Evolutionary conservation across 352 stramenopile species (phyloP).

Genomic region (Globisporangium sylvaticum): DNA sequence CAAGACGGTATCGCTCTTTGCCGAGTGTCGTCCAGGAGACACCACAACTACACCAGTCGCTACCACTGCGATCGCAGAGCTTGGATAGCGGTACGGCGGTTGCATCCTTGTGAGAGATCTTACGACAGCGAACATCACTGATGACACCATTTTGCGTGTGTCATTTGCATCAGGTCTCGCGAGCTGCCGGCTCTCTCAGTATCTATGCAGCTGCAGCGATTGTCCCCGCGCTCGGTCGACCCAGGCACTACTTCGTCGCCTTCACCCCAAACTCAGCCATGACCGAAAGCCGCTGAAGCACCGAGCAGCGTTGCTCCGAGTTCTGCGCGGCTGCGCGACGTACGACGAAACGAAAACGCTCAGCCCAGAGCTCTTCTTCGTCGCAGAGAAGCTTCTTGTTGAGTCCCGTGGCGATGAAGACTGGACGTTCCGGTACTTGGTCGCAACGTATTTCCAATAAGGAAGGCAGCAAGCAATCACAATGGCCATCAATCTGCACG

Average conservation of each 20-base stretch:
- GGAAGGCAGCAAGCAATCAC: background rate
- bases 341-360: constrained; percentile 66
- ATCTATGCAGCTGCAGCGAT: constrained; percentile 61
- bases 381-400: constrained; percentile 47
- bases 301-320: constrained; percentile 31
- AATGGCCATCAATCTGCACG: background rate
- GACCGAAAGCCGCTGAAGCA: background rate
- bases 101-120: background rate
- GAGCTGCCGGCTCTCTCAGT: constrained; percentile 13
- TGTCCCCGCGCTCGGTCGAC: constrained; percentile 52
- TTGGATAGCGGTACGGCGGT: constrained; percentile 2
- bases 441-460: constrained; percentile 16
- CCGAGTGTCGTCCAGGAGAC: background rate
- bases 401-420: constrained; percentile 45
- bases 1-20: constrained; percentile 1
- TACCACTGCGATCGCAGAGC: constrained; percentile 3
- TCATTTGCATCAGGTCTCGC: background rate
- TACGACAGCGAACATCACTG: background rate
- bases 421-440: constrained; percentile 49
- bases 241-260: constrained; percentile 35
- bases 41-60: background rate
- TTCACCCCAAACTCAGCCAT: constrained; percentile 26
- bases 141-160: background rate
- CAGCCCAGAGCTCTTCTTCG: constrained; percentile 33
- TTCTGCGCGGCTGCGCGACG: constrained; percentile 58